phyloP scores from a whole-genome alignment of 2,329 filamentous ascomycete genomes.

The Penicillium sp. region DNA sequence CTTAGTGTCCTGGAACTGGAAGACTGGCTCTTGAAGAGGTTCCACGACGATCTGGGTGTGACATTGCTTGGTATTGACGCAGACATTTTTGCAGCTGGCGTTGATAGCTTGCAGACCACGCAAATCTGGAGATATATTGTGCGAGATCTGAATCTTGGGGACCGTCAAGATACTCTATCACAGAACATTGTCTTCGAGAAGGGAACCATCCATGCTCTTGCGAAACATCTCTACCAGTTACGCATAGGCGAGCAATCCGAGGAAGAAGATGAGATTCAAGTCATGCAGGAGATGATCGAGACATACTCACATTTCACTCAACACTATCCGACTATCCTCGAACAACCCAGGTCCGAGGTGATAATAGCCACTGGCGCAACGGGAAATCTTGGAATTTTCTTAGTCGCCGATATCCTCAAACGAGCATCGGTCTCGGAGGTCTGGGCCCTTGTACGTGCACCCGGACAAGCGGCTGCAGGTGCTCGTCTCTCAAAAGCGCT shows the following conservation, averaged over 20 bases:
- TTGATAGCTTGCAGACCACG: slow-evolving; percentile 57
- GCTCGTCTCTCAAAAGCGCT: slow-evolving; percentile 46
- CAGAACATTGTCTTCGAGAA: slow-evolving; percentile 59
- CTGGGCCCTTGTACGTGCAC: slow-evolving; percentile 53
- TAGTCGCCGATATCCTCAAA: slow-evolving; percentile 46
- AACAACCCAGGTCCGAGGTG: slow-evolving; percentile 25
- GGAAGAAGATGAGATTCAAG: slow-evolving; percentile 38
- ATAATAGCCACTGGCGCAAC: slow-evolving; percentile 59
- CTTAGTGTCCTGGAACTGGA: slow-evolving; percentile 22
- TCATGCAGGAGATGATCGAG: slow-evolving; percentile 46
- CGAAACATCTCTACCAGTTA: slow-evolving; percentile 44
- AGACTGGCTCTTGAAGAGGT: slow-evolving; percentile 44
- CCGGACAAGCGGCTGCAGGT: slow-evolving; percentile 35
- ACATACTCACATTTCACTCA: slow-evolving; percentile 40
- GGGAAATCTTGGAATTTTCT: slow-evolving; percentile 59
- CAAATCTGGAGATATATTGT: slow-evolving; percentile 51
- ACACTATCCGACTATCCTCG: slow-evolving; percentile 22
- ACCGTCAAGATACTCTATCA: slow-evolving; percentile 38
- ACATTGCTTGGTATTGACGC: slow-evolving; percentile 34
- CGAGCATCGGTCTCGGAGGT: slow-evolving; percentile 41
- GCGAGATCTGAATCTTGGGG: slow-evolving; percentile 48
- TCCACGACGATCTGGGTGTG: slow-evolving; percentile 19
- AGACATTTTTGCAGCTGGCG: slow-evolving; percentile 56
- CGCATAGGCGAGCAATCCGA: slow-evolving; percentile 34
- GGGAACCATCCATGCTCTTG: slow-evolving; percentile 47